Evolutionary conservation across 805 yeast genomes (phyloP), one percentile per base, ranked within the genome.

Genomic region (Yarrowia bubula): DNA sequence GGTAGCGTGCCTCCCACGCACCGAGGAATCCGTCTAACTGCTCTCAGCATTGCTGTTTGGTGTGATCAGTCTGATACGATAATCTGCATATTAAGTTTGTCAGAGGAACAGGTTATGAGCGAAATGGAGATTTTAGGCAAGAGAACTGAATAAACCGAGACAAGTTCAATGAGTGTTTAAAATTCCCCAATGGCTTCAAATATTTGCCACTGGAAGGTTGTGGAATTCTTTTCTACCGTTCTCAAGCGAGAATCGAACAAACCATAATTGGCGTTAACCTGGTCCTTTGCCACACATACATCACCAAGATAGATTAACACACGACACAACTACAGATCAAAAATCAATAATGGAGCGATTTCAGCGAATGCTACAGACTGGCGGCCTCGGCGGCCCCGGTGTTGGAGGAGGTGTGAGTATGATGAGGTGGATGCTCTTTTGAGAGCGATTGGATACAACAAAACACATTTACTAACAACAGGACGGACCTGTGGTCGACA

Each of bases 401-500:
- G 69, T 67, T 44, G 68, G 69, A 17, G 67, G 69, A 22, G 70
- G 70, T 10, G 61, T 50, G 18, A 66, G 67, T 63, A 18, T 31
- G 42, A 50, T 62, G 64, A n/a, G 38, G 15, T 47, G 38, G 53
- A 32, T 32, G 32, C 11, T 28, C 3, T 22, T 14, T 13, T 31
- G 8, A 31, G 10, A 7, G 33, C 33, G 28, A 43, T 10, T 13
- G 48, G 33, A 6, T 6, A 13, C 33, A 32, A 4, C 35, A 17
- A 11, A 18, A 33, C 55, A 48, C 8, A 32, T 5, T 22, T 37
- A 46, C 51, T 58, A 58, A 58, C 51, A 41, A 15, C 58, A 82
- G 31, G 97, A 90, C 73, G 85, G 89, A 1, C 93, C 93, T 22
- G 89, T 90, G 50, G 89, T 92, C 63, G 99, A 93, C 77, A 92